Base-by-base conservation (phyloP, 2,329 filamentous ascomycete species). In the Polychaeton citri region DNA sequence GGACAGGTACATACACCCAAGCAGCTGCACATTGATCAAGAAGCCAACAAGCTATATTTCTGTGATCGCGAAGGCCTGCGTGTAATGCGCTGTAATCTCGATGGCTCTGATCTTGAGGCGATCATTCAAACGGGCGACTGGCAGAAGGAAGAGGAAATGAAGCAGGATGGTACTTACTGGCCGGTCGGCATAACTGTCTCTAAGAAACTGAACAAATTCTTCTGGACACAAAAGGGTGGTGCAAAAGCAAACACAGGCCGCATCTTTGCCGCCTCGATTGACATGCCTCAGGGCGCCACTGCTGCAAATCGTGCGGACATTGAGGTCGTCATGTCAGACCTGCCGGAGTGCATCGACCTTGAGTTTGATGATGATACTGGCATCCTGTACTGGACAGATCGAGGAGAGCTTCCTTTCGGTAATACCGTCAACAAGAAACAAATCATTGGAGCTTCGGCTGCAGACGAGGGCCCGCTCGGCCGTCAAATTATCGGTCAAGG, bases 151-250 rank as follows among this genome's bases (percentile, higher is more conserved):
- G 44, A 12, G 28, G 45, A 10, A 37, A 55, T 13, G 20, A 38
- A 47, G 7, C 44, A 50, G 9, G 61, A 68, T 19, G 33, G 26
- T 17, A 24, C 15, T 10, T 35, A 21, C 30, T 38, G 38, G 38
- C 35, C 35, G 37, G 72, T 77, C 6, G 73, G 74, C 2, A 61
- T 78, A 26, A 51, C 65, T 0, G 57, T 77, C 0, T 62, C 64
- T 3, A 37, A 32, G 19, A 39, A 50, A 0, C 52, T 54, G 1
- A 60, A 62, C 10, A 61, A 64, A 30, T 58, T 77, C 32, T 76
- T 69, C 58, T 78, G 73, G 73, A 71, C 68, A 0, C 72, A 76
- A 35, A 76, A 77, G 45, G 73, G 74, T 0, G 54, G 60, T 0
- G 61, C 64, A 3, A 76, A 76, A 49, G 62, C 58, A 0, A 54